Conservation (phyloP, 192 early-diverging fungal species). For the Powellomyces hirtus region DNA sequence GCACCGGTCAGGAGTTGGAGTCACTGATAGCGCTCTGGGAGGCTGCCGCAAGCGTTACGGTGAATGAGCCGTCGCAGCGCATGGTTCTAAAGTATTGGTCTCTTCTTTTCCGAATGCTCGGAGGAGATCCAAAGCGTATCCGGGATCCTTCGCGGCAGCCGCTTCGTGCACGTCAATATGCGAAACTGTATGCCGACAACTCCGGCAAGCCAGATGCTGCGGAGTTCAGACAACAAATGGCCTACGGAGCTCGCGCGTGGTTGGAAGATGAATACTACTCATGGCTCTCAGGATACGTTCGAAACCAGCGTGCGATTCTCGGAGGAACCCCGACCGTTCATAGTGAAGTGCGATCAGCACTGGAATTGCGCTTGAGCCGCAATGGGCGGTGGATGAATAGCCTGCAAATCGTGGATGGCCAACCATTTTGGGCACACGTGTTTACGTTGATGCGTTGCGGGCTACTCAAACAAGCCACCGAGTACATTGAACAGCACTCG, state of each 20-base stretch:
- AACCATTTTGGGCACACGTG: constrained; percentile 84
- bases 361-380: constrained; percentile 68
- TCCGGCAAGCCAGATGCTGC: not conserved
- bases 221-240: constrained; percentile 25
- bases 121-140: not conserved
- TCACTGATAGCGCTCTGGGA: constrained; percentile 39
- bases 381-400: constrained; percentile 41
- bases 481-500: constrained; percentile 60
- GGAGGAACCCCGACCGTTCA: constrained; percentile 81
- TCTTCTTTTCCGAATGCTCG: constrained; percentile 29
- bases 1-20: constrained; percentile 33
- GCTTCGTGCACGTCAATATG: constrained; percentile 20
- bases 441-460: constrained; percentile 82
- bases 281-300: constrained; percentile 21
- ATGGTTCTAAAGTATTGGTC: constrained; percentile 32
- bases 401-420: constrained; percentile 38
- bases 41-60: constrained; percentile 36
- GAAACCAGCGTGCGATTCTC: constrained; percentile 45
- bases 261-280: constrained; percentile 35
- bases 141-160: not conserved
- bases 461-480: constrained; percentile 59
- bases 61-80: constrained; percentile 32
- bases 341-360: constrained; percentile 66
- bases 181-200: constrained; percentile 11
- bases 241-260: constrained; percentile 28